Conservation (phyloP, 1,284 basidiomycete species). For the Puccinia horiana region DNA sequence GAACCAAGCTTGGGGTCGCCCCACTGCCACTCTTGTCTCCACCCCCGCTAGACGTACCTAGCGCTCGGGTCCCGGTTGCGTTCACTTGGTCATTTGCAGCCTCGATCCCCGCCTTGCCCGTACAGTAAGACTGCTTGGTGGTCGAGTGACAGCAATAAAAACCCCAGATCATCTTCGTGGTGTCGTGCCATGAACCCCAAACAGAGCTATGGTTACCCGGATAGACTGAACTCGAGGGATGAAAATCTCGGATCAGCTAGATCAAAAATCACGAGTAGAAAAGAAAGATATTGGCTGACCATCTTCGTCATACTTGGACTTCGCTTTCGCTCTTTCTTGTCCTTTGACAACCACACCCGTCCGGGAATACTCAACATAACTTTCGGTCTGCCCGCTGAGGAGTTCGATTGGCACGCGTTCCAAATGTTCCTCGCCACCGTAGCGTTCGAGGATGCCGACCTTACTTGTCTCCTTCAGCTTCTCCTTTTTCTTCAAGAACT, state of each 20-base stretch:
- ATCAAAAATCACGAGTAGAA: not conserved
- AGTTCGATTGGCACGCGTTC: slow-evolving; percentile 84
- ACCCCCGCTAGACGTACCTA: slow-evolving; percentile 57
- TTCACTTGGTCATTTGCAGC: slow-evolving; percentile 67
- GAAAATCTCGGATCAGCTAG: not conserved
- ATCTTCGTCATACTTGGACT: slow-evolving; percentile 93
- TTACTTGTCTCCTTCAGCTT: slow-evolving; percentile 82
- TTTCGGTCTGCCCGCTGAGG: slow-evolving; percentile 87
- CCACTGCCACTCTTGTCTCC: not conserved
- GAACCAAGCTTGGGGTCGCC: slow-evolving; percentile 57
- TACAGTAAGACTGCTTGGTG: slow-evolving; percentile 87
- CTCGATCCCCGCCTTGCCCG: slow-evolving; percentile 81
- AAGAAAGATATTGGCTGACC: slow-evolving; percentile 64
- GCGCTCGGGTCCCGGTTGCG: slow-evolving; percentile 68
- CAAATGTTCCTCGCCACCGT: slow-evolving; percentile 92
- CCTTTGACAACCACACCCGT: slow-evolving; percentile 89
- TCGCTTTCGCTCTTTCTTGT: slow-evolving; percentile 77
- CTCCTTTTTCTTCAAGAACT: slow-evolving; percentile 90
- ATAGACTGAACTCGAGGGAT: slow-evolving; percentile 65
- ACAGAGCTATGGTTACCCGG: slow-evolving; percentile 89
- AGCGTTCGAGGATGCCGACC: slow-evolving; percentile 80
- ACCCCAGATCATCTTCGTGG: slow-evolving; percentile 76
- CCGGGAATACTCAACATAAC: slow-evolving; percentile 95
- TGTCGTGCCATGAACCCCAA: slow-evolving; percentile 94
- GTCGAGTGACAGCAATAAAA: slow-evolving; percentile 90